phyloP scores from a whole-genome alignment of 805 yeast species.

The Starmerella vitae region DNA sequence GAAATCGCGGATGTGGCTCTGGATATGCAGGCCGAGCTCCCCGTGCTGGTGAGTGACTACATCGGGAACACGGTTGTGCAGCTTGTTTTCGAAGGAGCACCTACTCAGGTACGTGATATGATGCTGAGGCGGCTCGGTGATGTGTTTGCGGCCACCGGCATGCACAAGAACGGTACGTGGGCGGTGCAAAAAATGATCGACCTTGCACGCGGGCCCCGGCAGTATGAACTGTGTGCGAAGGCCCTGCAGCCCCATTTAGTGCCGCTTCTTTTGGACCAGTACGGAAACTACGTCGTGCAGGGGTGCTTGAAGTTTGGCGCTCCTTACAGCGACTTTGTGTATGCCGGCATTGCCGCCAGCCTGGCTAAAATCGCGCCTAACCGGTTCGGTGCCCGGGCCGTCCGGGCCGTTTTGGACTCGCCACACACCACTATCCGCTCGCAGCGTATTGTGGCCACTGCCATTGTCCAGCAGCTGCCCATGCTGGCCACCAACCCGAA shows the following conservation, averaged over 20 bases:
- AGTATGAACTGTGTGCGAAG: conserved; percentile 50
- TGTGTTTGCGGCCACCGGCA: conserved; percentile 77
- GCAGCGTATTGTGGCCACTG: conserved; percentile 55
- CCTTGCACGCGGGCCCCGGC: conserved; percentile 49
- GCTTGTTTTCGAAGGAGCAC: conserved; percentile 62
- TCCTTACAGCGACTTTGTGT: conserved; percentile 80
- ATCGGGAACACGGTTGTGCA: conserved; percentile 93
- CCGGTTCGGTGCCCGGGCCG: conserved; percentile 89
- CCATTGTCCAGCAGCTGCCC: conserved; percentile 64
- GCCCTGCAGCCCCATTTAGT: conserved; percentile 70
- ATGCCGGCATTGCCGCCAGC: conserved; percentile 64
- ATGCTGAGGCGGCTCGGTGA: conserved; percentile 71
- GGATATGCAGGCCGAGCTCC: conserved; percentile 76
- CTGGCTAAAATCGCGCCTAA: conserved; percentile 74
- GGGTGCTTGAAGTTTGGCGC: conserved; percentile 82
- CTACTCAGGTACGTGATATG: conserved; percentile 58
- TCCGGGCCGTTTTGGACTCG: conserved; percentile 83
- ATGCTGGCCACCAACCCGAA: conserved; percentile 71
- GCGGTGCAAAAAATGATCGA: conserved; percentile 93
- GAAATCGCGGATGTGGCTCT: conserved; percentile 73
- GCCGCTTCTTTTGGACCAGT: conserved; percentile 82
- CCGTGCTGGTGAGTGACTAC: conserved; percentile 83
- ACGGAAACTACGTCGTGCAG: conserved; percentile 92
- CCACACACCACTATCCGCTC: conserved; percentile 55
- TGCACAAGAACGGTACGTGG: conserved; percentile 98